Base-by-base conservation (phyloP, 805 yeast species). In the Isabelozyma heimii region DNA sequence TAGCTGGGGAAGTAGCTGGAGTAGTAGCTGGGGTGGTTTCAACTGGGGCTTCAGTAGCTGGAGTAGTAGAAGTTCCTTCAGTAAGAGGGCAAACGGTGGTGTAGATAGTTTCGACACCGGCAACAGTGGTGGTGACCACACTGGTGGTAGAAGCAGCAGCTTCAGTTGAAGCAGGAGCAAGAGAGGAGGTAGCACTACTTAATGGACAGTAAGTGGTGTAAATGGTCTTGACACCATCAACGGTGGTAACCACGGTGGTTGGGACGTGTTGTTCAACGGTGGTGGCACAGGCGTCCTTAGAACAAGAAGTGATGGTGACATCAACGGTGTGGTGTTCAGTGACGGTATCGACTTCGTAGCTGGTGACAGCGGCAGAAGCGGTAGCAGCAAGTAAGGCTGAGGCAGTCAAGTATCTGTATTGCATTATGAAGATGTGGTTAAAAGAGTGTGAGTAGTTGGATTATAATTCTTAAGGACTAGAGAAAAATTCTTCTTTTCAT, bases 301-400 rank as follows among this genome's bases (percentile, higher is more conserved):
- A 48, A 56, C 77, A 72, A n/a, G 72, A 64, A 47, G 76, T 71
- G 55, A 70, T 61, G 48, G 77, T 72, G 41, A 67, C 67, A 39
- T 62, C 61, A 43, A 67, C 65, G 51, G 75, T 64, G 54, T 49
- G 28, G 43, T 50, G 47, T 12, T 58, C 57, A 44, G 70, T 64
- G 43, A 61, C 64, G 35, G 69, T 64, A 46, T 52, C 58, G 40
- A 59, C 49, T 27, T 50, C 55, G 38, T 50, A 51, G 17, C 51
- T 42, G 37, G 62, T 57, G 14, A 56, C 43, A 46, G 40, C 40
- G 51, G 68, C 66, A 43, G 56, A 47, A 49, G 56, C 58, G 30
- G 59, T 52, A 39, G 62, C 58, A 30, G 61, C 55, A 38, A 59
- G 56, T 46, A 56, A 52, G 41, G 67, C 58, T 49, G 65, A 58